Evolutionary conservation across 139 green algal species (phyloP), one percentile per base, ranked within the genome.

Genomic region (Marvania coccoides): DNA sequence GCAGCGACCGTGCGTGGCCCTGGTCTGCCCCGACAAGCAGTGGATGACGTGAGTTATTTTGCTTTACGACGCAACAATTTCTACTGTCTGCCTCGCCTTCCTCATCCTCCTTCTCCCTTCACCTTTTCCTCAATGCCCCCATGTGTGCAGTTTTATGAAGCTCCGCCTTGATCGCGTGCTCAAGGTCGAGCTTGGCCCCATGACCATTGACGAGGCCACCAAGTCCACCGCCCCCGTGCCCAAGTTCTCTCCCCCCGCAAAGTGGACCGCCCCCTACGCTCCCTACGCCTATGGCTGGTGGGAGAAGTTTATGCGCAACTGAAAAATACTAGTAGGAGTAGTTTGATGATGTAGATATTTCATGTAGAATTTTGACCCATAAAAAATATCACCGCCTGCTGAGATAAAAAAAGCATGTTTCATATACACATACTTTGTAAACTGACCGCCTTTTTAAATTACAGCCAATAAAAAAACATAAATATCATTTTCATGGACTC

Each of bases 121-220:
- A 35, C 28, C 13, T 7, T 9, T 2, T 10, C 58, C 34, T 58
- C 15, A 1, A n/a, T 12, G 5, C 19, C 26, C 10, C 26, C 14
- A 3, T 26, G 2, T 14, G 14, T 58, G 24, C 83, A 96, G 88
- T 23, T 96, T 95, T 82, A 95, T 96, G 89, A 94, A 92, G 83
- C 78, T 95, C 64, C 83, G 90, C 42, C 67, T 96, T 56, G 90
- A 96, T 81, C 82, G 89, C 30, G 88, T 95, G 45, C 71, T 96
- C 54, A 72, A 83, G 47, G 58, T 93, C 33, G 79, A 91, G 42
- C 67, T 96, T 38, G 74, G 63, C 2, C 58, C 70, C 6, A 67
- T 91, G 61, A 48, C 63, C 0, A 59, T 73, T 2, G 71, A 79
- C 3, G 81, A 91, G 67, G 89, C 70, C 6, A 59, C 89, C 39